Evolutionary conservation across 1,139 yeast species (phyloP), one percentile per base, ranked within the genome.

Genomic region (Diutina scorzettiae): DNA sequence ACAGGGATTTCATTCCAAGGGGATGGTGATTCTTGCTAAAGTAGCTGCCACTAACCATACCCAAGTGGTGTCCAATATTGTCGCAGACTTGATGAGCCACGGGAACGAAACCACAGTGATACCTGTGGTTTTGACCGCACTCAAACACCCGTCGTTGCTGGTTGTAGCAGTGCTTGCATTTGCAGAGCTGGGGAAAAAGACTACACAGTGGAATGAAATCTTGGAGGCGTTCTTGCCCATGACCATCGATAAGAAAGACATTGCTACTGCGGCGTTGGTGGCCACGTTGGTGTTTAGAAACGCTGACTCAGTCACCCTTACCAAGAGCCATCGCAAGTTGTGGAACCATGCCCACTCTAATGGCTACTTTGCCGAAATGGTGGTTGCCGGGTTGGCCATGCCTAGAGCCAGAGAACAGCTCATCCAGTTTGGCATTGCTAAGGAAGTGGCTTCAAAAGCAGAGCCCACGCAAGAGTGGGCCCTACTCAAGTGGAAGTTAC

Each of bases 1-100:
- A 12, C 81, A 76, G 7, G 67, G 82, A 0, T 66, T 89, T 49
- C 96, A 89, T 57, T 82, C 95, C 1, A 83, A 77, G 17, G 37
- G 37, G 25, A 32, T 32, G 37, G 8, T n/a, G 25, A 32, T 32
- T 17, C 37, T 32, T 21, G 37, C 19, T 17, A 32, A 20, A 9
- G 14, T 32, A 5, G 25, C 24, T 12, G 17, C 16, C 16, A 20
- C 6, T 6, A 17, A 18, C 16, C 16, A 20, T 7, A 16, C 20
- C 6, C 16, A 20, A 5, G 21, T 32, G 6, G 37, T 32, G 16
- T 24, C 37, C 23, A 21, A 32, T n/a, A 17, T 32, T 5, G 17
- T 32, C 8, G 6, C 20, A n/a, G 37, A 20, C 9, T 21, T 32
- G 12, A 18, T 32, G 16, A 12, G 24, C 7, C 37, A 32, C 21